Base-by-base conservation (phyloP, 441 rosid genomes). In the Populus hybrid region DNA sequence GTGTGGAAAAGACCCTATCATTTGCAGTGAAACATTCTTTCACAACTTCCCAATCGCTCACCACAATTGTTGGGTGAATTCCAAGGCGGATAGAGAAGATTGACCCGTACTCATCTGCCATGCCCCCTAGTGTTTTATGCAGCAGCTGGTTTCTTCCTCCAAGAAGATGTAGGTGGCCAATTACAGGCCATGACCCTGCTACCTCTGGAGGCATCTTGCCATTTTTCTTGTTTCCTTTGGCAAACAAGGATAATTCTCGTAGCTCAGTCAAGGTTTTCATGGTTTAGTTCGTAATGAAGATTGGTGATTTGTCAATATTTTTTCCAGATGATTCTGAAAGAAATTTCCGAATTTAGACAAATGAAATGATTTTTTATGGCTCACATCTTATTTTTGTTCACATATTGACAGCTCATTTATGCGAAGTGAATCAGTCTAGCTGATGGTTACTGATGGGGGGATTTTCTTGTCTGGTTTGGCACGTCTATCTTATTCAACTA, bases 91-190 rank as follows among this genome's bases (percentile, higher is more conserved):
- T 32, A 7, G 65, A n/a, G 81, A 86, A 88, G 40, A 79, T 73
- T 0, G 87, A 79, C 5, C 91, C 93, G 21, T 79, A 69, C 42
- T 72, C 65, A 32, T 90, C 86, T 0, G 90, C 90, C 82, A 90
- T 78, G 71, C 67, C 65, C 11, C 72, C 88, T 0, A 87, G 66
- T 42, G 40, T 35, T 73, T 18, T 78, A 79, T 90, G 88, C 3
- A 75, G 70, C n/a, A 80, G 84, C 65, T 82, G 78, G 70, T 76
- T 57, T 68, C 74, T 30, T 36, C 83, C 76, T 21, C 73, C 73
- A 0, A 87, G 80, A 26, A 82, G 82, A 78, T 69, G 85, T 11
- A 87, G 82, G 76, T 87, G 90, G 34, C 90, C 90, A 16, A 85
- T 38, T 0, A 84, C 4, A 65, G 87, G 88, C 88, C 85, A 86